phyloP scores from a whole-genome alignment of 2,329 filamentous ascomycete genomes.

The Aspergillus puulaauensis region DNA sequence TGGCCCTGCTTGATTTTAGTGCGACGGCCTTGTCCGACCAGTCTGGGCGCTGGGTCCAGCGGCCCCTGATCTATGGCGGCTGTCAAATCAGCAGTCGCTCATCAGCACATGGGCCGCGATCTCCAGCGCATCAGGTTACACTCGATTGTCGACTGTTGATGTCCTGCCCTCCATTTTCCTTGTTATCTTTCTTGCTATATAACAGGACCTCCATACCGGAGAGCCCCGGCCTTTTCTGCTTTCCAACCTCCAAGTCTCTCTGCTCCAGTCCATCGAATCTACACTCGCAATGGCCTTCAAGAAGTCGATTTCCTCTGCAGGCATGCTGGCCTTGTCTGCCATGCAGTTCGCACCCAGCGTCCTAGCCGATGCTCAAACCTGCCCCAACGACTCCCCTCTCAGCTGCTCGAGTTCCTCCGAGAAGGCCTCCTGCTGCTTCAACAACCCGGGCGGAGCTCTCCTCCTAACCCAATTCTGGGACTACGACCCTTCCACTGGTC shows the following conservation, averaged over 20 bases:
- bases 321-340: conserved; percentile 26
- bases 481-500: conserved; percentile 54
- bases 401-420: conserved; percentile 57
- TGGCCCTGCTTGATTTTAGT: conserved; percentile 12
- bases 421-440: conserved; percentile 57
- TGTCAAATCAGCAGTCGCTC: conserved; percentile 27
- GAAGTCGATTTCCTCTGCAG: conserved; percentile 16
- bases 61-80: background rate
- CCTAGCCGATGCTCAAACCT: conserved; percentile 27
- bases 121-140: conserved; percentile 5
- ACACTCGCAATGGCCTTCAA: conserved; percentile 18
- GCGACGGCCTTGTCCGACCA: background rate
- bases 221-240: background rate
- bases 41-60: background rate
- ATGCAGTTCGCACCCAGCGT: conserved; percentile 20
- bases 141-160: background rate
- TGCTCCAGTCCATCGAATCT: background rate
- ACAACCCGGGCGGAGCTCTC: conserved; percentile 57
- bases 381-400: conserved; percentile 41
- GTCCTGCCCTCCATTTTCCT: conserved; percentile 1
- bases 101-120: conserved; percentile 29
- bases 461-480: conserved; percentile 64
- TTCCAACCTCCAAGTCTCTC: background rate
- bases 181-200: conserved; percentile 9
- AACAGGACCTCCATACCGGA: background rate